These are phyloP conservation scores for Eucalyptus albens DNA, from an alignment of 345 rosid genomes.

Conservation along the genomic window DNA sequence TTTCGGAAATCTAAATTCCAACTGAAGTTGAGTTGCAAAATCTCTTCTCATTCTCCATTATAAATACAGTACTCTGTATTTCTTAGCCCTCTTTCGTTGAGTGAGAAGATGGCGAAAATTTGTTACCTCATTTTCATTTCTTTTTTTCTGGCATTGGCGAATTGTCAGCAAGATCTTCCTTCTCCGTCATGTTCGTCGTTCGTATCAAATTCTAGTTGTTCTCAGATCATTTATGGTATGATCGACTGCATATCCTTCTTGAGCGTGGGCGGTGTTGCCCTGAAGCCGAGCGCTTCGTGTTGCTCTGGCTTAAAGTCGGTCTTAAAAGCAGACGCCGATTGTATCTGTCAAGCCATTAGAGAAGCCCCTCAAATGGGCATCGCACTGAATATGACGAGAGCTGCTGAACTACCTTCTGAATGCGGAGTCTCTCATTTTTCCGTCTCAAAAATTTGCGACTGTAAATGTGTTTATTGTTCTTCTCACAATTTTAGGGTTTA, in stretches of 20 bases:
- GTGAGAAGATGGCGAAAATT: not conserved
- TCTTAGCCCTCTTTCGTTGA: not conserved
- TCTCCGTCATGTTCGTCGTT: not conserved
- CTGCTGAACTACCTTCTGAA: conserved; percentile 4
- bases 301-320: conserved; percentile 20
- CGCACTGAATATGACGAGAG: conserved; percentile 8
- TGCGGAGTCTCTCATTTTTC: conserved; percentile 5
- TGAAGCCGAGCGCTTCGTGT: conserved; percentile 7
- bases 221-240: conserved; percentile 15
- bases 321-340: not conserved
- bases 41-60: not conserved
- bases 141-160: not conserved
- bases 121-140: not conserved
- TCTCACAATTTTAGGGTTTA: not conserved
- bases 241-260: conserved; percentile 26
- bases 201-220: conserved; percentile 1
- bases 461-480: not conserved
- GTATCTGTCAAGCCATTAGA: conserved; percentile 18
- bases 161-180: not conserved
- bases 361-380: conserved; percentile 14
- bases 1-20: not conserved
- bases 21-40: not conserved
- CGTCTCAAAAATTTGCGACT: not conserved
- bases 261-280: not conserved
- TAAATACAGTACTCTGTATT: not conserved